Conservation (phyloP, 257 asterid species). For the Capsicum pubescens region DNA sequence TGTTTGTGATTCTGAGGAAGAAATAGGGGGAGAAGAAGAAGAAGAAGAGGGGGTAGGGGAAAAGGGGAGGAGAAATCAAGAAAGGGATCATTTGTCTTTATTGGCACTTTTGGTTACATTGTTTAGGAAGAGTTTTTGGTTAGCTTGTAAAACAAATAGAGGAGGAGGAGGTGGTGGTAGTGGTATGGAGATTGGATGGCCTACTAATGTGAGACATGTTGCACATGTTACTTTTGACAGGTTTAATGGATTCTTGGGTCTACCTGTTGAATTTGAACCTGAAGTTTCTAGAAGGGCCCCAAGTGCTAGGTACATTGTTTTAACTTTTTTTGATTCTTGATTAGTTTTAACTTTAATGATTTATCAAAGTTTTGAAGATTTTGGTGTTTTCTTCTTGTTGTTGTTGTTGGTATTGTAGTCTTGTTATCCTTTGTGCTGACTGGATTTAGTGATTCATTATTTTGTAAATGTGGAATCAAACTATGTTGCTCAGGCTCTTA, state of each 20-base stretch:
- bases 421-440: slow-evolving; percentile 19
- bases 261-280: slow-evolving; percentile 98
- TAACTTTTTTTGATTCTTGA: slow-evolving; percentile 20
- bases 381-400: not conserved
- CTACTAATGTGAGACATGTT: slow-evolving; percentile 92
- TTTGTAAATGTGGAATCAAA: slow-evolving; percentile 2
- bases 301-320: slow-evolving; percentile 77
- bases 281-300: slow-evolving; percentile 94
- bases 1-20: slow-evolving; percentile 34
- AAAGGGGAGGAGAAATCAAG: slow-evolving; percentile 50
- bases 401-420: not conserved
- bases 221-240: slow-evolving; percentile 97
- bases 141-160: slow-evolving; percentile 75
- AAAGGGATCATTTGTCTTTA: slow-evolving; percentile 78
- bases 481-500: too few relatives aligned
- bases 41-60: slow-evolving; percentile 40
- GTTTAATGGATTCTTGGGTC: slow-evolving; percentile 95
- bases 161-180: slow-evolving; percentile 42
- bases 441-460: slow-evolving; percentile 6
- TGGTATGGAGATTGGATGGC: slow-evolving; percentile 95
- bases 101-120: slow-evolving; percentile 80
- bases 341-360: not conserved
- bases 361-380: not conserved
- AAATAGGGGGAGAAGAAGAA: slow-evolving; percentile 43
- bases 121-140: slow-evolving; percentile 82